Evolutionary conservation across 176 grass and related monocot species (phyloP).

Genomic region (Dactylis glomerata): DNA sequence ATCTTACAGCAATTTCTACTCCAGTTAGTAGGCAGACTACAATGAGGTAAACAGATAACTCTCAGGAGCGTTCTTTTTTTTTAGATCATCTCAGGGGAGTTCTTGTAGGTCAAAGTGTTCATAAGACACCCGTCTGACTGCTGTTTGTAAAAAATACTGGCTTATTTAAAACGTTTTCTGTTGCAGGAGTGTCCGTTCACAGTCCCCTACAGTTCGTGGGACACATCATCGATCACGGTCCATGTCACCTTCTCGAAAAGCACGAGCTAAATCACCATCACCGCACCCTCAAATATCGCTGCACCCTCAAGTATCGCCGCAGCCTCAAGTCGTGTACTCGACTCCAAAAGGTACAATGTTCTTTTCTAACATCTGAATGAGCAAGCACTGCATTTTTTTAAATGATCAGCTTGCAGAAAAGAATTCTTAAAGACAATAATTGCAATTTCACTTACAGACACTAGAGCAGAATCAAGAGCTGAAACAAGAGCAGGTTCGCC

Average conservation of each 20-base stretch:
- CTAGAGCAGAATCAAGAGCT: not conserved
- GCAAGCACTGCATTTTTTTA: not conserved
- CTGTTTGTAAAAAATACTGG: not conserved
- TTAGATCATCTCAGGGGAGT: too few relatives aligned
- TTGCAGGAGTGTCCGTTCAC: slow-evolving; percentile 47
- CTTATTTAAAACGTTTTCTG: not conserved
- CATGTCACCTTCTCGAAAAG: slow-evolving; percentile 68
- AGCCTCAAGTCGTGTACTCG: slow-evolving; percentile 26
- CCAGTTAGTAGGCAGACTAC: slow-evolving; percentile 41
- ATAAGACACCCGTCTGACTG: not conserved
- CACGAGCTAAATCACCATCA: slow-evolving; percentile 40
- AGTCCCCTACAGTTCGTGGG: slow-evolving; percentile 35
- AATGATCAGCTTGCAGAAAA: slow-evolving; percentile 9
- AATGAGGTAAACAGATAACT: slow-evolving; percentile 54
- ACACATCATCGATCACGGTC: slow-evolving; percentile 44
- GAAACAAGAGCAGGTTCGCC: slow-evolving; percentile 53
- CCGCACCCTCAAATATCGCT: not conserved
- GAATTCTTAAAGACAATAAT: not conserved
- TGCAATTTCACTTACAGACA: slow-evolving; percentile 43
- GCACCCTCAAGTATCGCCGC: not conserved
- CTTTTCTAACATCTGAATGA: not conserved
- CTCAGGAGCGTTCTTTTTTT: not conserved
- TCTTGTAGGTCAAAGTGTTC: not conserved
- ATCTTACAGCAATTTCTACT: slow-evolving; percentile 44
- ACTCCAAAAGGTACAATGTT: slow-evolving; percentile 37